Evolutionary conservation across 2,329 filamentous ascomycete genomes (phyloP), one percentile per base, ranked within the genome.

Genomic region (Colletotrichum shisoi): DNA sequence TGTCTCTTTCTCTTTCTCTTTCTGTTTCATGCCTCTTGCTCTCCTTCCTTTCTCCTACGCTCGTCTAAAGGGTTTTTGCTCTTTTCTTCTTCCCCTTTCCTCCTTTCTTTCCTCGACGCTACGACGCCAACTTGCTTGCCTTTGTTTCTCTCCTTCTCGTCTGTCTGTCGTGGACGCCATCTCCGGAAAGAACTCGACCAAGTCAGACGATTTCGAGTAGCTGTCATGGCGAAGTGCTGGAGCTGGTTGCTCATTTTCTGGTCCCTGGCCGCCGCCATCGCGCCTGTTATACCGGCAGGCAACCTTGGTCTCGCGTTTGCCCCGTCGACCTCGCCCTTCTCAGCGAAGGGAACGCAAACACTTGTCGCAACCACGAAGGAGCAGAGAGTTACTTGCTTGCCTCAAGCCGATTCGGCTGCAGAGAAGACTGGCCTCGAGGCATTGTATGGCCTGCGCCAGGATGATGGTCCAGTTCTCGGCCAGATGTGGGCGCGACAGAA

Each of bases 391-490:
- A 3, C 17, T 8, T 24, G n/a, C 24, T n/a, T 12, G n/a, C 1
- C 13, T 17, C 13, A 59, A 34, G 44, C 0, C 15, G 15, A n/a
- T 9, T 24, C 37, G 15, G 15, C 4, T 5, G n/a, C 42, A 17
- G 37, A 51, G 15, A 5, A 34, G 31, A 3, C 37, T 24, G 6
- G 21, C 19, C 11, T 9, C 1, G 5, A 51, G 27, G 21, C 21
- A 8, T 11, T 17, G 11, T 11, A 19, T 0, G 21, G 34, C 17
- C 37, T 15, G 17, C 15, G 11, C 21, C 34, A 60, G 19, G 39
- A 63, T 46, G 59, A 63, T 46, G 59, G 39, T n/a, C 44, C 51
- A 5, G 21, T n/a, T n/a, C 19, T 53, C 6, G n/a, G 51, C 34
- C 51, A 49, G 17, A 4, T 44, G 5, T 57, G 46, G 39, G 21